Evolutionary conservation across 305 asterid genomes (phyloP).

Genomic region (Coffea humblotiana): DNA sequence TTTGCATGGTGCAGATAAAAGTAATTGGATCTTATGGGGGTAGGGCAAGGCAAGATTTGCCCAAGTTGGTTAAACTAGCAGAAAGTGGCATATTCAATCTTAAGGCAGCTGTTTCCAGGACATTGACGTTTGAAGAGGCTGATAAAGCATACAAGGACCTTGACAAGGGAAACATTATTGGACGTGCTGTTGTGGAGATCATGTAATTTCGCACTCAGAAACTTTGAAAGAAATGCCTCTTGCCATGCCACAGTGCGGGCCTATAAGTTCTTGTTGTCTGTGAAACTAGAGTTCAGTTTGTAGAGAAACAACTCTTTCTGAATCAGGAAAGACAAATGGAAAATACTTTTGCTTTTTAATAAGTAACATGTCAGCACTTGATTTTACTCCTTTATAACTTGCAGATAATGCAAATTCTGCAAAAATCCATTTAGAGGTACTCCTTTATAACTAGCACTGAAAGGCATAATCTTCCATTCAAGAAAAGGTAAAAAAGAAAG

Average conservation of each 20-base stretch:
- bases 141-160: conserved; percentile 74
- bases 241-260: neutral
- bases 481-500: too few relatives aligned
- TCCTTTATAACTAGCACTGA: too few relatives aligned
- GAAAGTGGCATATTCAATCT: conserved; percentile 82
- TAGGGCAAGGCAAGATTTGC: conserved; percentile 95
- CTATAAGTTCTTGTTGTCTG: neutral
- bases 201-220: conserved; percentile 42
- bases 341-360: neutral
- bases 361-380: neutral
- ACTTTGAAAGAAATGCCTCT: neutral
- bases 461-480: too few relatives aligned
- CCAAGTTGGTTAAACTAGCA: conserved; percentile 81
- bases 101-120: conserved; percentile 79
- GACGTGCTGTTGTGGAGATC: conserved; percentile 86
- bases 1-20: conserved; percentile 61
- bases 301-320: neutral
- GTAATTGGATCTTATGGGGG: conserved; percentile 95
- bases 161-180: conserved; percentile 65
- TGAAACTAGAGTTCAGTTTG: neutral
- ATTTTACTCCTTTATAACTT: neutral
- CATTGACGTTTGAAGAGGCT: conserved; percentile 76
- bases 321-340: neutral
- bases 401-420: too few relatives aligned
- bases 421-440: too few relatives aligned